phyloP scores from a whole-genome alignment of 129 eudicot genomes.

The Deinandra increscens region DNA sequence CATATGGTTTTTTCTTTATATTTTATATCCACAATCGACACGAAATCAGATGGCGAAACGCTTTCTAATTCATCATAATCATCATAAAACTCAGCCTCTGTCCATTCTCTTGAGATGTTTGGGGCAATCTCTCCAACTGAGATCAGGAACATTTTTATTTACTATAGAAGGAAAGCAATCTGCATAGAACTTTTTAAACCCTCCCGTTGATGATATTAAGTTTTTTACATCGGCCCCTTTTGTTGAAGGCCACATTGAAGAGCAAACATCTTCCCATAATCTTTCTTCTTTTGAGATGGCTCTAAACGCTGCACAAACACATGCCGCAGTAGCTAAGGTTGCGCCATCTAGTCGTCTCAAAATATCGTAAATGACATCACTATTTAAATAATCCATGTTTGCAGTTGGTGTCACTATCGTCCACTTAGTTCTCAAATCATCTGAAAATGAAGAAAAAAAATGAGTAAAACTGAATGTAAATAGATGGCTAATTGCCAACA shows the following conservation, averaged over 20 bases:
- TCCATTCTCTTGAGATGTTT: constrained; percentile 79
- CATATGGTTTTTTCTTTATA: constrained; percentile 66
- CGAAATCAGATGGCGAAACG: constrained; percentile 70
- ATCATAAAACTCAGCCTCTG: constrained; percentile 75
- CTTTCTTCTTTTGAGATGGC: constrained; percentile 78
- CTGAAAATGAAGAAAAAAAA: constrained; percentile 25
- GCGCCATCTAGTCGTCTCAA: constrained; percentile 86
- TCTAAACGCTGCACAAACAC: constrained; percentile 66
- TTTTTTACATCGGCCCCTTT: constrained; percentile 66
- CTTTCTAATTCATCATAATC: constrained; percentile 63
- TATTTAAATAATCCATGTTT: constrained; percentile 53
- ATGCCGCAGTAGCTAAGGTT: constrained; percentile 82
- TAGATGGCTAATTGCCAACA: neutral
- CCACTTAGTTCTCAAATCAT: constrained; percentile 17
- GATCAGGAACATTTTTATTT: constrained; percentile 61
- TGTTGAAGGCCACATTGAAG: constrained; percentile 84
- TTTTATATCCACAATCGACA: constrained; percentile 74
- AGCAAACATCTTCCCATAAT: constrained; percentile 86
- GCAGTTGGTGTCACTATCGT: constrained; percentile 44
- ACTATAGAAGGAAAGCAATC: constrained; percentile 90
- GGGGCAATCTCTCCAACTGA: constrained; percentile 37
- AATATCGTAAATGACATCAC: constrained; percentile 76
- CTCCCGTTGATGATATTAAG: too few species aligned
- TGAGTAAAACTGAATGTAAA: neutral
- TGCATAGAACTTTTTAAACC: too few species aligned